A percentile compares a stretch with the other conserved stretches of the same genome.
phyloP scores from a whole-genome alignment of 768 basidiomycete genomes.

The Inosperma sp. region DNA sequence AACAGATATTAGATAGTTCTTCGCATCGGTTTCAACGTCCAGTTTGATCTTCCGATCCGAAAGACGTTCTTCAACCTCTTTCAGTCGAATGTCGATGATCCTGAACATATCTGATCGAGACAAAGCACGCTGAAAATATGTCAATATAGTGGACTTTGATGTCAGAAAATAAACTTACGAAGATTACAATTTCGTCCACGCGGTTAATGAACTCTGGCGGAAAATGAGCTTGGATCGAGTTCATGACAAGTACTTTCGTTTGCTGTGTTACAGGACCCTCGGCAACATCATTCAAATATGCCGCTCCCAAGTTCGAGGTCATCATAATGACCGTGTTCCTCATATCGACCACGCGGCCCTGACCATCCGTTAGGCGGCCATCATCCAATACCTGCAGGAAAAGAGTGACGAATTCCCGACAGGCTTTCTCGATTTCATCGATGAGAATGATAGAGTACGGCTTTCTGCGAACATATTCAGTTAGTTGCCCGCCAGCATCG shows the following conservation, averaged over 20 bases:
- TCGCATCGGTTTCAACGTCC: constrained; percentile 70
- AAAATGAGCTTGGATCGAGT: constrained; percentile 78
- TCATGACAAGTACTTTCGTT: constrained; percentile 67
- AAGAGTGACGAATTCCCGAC: constrained; percentile 53
- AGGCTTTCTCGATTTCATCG: constrained; percentile 90
- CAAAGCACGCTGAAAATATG: constrained; percentile 60
- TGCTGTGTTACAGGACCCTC: constrained; percentile 61
- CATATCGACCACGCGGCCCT: constrained; percentile 86
- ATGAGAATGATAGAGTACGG: constrained; percentile 85
- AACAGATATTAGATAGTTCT: constrained; percentile 66
- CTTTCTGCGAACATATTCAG: constrained; percentile 88
- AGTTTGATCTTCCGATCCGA: constrained; percentile 75
- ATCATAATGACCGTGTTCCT: constrained; percentile 91
- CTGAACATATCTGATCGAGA: constrained; percentile 69
- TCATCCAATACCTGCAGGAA: constrained; percentile 85
- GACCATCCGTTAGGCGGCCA: constrained; percentile 87
- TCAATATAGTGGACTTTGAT: constrained; percentile 22
- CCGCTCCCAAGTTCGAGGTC: constrained; percentile 88
- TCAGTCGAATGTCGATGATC: constrained; percentile 86
- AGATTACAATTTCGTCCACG: constrained; percentile 82
- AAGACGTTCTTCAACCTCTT: constrained; percentile 81
- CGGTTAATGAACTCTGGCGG: constrained; percentile 92
- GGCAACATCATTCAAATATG: constrained; percentile 68
- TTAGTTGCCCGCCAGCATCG: constrained; percentile 85
- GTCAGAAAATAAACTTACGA: constrained; percentile 42